Conservation (phyloP, 768 basidiomycete species). For the Tylopilus felleus region DNA sequence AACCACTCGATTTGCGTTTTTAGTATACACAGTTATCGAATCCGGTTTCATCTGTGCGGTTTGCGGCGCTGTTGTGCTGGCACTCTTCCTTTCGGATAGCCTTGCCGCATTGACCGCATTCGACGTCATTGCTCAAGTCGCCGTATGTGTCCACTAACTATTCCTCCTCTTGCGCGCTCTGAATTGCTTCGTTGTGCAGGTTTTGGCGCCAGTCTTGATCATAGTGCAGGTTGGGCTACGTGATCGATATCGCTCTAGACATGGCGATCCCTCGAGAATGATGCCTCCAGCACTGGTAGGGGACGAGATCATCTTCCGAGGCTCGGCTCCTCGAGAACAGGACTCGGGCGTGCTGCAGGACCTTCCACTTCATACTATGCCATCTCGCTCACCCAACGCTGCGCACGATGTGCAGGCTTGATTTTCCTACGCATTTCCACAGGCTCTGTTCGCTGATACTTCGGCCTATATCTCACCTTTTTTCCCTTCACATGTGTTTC, state of each 20-base stretch:
- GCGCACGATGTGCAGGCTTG: too few species aligned
- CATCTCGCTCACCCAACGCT: too few species aligned
- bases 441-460: too few species aligned
- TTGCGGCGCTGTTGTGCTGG: neutral
- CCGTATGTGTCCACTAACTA: neutral
- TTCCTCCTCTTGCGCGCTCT: too few species aligned
- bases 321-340: neutral
- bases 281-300: too few species aligned
- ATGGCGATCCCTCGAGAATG: neutral
- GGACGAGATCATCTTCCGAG: neutral
- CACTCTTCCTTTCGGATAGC: neutral
- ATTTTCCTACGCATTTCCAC: too few species aligned
- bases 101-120: neutral
- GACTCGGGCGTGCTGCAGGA: neutral
- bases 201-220: neutral
- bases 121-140: neutral
- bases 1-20: neutral
- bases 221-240: neutral
- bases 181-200: neutral
- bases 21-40: neutral
- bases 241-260: neutral
- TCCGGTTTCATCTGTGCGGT: neutral
- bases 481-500: too few species aligned
- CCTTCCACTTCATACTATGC: too few species aligned
- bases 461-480: too few species aligned